Conservation (phyloP, 495 filamentous ascomycete genomes). For the Rostrohypoxylon terebratum region DNA sequence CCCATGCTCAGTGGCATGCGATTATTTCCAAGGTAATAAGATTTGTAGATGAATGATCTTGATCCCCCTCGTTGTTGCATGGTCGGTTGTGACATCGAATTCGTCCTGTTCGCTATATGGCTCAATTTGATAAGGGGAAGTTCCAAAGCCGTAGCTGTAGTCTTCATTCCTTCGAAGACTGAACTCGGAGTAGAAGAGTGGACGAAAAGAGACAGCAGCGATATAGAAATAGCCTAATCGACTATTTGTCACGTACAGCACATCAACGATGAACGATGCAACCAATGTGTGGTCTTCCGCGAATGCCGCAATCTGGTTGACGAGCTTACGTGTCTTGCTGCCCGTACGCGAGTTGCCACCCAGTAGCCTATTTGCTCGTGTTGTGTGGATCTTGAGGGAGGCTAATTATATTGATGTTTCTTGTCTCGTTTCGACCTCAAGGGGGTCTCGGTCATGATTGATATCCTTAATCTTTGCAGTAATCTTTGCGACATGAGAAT, state of each 20-base stretch:
- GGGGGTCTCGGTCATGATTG: neutral
- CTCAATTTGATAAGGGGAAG: neutral
- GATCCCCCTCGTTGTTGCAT: neutral
- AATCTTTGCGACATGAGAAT: neutral
- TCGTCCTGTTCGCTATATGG: neutral
- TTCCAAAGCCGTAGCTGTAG: neutral
- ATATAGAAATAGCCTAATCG: neutral
- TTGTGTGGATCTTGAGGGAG: constrained; percentile 1
- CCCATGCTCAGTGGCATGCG: neutral
- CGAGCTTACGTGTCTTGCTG: constrained; percentile 6
- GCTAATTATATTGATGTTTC: neutral
- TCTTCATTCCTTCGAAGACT: neutral
- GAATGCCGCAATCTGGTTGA: constrained; percentile 1
- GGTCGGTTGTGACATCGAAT: neutral
- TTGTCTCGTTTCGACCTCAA: neutral
- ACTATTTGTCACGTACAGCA: neutral
- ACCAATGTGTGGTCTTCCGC: neutral
- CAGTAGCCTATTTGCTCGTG: neutral
- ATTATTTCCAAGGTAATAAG: neutral
- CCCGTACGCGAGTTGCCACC: neutral
- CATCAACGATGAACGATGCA: neutral
- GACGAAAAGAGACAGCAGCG: neutral
- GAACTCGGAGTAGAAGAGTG: neutral
- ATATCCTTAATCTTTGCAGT: neutral
- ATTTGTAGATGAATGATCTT: neutral